Conservation (phyloP, 306 rosid genomes). For the Prunus davidiana region DNA sequence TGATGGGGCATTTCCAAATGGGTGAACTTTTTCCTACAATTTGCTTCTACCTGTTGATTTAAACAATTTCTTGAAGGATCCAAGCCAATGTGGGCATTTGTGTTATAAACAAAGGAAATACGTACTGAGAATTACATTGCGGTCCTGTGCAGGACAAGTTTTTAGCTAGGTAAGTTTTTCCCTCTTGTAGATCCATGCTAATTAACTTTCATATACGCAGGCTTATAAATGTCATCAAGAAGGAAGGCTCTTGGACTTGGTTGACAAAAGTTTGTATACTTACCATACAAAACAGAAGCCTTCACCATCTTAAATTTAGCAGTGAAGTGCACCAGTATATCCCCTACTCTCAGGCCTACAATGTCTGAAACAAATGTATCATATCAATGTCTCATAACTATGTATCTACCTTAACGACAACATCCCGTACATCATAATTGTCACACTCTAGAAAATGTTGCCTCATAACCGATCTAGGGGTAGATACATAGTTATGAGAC, state of each 20-base stretch:
- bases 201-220: background rate
- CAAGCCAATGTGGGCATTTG: background rate
- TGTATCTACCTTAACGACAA: background rate
- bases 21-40: too few species aligned
- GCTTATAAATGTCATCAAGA: background rate
- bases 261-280: background rate
- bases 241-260: background rate
- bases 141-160: background rate
- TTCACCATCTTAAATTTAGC: conserved; percentile 16
- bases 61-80: background rate
- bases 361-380: background rate
- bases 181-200: too few species aligned
- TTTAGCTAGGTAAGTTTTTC: background rate
- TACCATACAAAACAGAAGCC: background rate
- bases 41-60: too few species aligned
- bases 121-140: background rate
- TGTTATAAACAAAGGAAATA: background rate
- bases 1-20: too few species aligned
- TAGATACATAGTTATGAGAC: too few species aligned
- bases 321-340: conserved; percentile 11
- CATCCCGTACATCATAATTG: too few species aligned
- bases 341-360: conserved; percentile 1
- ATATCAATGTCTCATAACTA: too few species aligned
- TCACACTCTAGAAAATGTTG: too few species aligned
- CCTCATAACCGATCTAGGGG: too few species aligned